Evolutionary conservation across 2,329 filamentous ascomycete species (phyloP).

Genomic region (Chrysoporthe deuterocubensis): DNA sequence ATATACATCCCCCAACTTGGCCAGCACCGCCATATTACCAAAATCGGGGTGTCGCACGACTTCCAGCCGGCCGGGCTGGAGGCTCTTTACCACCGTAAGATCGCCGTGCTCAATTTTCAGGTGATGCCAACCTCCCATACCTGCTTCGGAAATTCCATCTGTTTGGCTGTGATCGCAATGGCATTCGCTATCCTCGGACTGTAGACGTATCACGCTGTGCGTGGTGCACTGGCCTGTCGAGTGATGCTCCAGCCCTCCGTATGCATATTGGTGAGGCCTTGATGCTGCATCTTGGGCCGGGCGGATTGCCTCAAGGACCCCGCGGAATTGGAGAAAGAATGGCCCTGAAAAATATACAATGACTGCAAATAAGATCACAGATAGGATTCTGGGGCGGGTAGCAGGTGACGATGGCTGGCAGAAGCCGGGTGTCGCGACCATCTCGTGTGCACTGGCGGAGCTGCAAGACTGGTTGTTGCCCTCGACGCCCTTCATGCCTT

Average conservation of each 20-base stretch:
- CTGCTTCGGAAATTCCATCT: no score
- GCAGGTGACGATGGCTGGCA: background rate
- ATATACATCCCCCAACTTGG: slow-evolving; percentile 23
- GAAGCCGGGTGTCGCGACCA: background rate
- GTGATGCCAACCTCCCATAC: slow-evolving; percentile 17
- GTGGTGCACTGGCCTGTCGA: background rate
- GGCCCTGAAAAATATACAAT: background rate
- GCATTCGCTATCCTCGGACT: no score
- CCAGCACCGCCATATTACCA: slow-evolving; percentile 10
- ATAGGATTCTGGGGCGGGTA: background rate
- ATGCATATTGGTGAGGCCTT: no score
- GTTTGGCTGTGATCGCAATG: background rate
- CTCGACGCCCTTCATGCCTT: background rate
- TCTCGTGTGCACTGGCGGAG: background rate
- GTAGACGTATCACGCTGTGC: background rate
- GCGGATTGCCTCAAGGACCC: no score
- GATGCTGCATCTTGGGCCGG: background rate
- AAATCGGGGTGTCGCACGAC: slow-evolving; percentile 25
- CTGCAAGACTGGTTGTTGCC: background rate
- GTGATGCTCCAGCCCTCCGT: background rate
- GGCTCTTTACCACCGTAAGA: slow-evolving; percentile 4
- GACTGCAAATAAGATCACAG: background rate
- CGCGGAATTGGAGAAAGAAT: background rate
- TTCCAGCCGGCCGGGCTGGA: slow-evolving; percentile 28
- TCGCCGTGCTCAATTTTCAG: slow-evolving; percentile 17